Evolutionary conservation across 345 rosid genomes (phyloP).

Genomic region (Geranium brycei): DNA sequence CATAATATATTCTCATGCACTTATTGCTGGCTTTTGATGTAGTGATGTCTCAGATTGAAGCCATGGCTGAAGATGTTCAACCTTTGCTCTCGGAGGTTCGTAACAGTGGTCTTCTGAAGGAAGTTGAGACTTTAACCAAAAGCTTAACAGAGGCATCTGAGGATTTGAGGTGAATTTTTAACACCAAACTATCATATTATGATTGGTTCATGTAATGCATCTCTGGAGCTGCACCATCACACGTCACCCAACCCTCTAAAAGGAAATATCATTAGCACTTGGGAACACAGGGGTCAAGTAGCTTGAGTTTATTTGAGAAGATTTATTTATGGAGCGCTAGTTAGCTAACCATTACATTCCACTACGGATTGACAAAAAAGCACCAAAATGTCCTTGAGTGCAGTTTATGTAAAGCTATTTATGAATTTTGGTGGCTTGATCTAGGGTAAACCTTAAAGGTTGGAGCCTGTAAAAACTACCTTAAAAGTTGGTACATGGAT

Average conservation of each 20-base stretch:
- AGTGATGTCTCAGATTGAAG: conserved; percentile 85
- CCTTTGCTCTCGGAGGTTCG: conserved; percentile 87
- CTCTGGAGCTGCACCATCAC: background rate
- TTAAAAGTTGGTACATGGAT: too few species aligned
- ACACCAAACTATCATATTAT: background rate
- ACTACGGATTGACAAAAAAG: too few species aligned
- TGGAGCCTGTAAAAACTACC: too few species aligned
- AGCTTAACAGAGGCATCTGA: conserved; percentile 79
- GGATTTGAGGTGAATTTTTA: conserved; percentile 56
- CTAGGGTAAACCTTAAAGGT: too few species aligned
- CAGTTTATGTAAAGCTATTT: too few species aligned
- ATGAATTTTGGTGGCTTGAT: too few species aligned
- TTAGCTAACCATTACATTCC: too few species aligned
- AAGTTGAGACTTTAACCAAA: conserved; percentile 70
- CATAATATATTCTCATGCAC: conserved; percentile 27
- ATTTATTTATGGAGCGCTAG: too few species aligned
- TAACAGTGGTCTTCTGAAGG: conserved; percentile 76
- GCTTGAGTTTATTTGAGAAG: too few species aligned
- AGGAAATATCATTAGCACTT: background rate
- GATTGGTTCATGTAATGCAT: background rate
- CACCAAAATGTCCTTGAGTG: too few species aligned
- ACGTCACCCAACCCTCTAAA: too few species aligned
- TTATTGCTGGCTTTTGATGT: conserved; percentile 39
- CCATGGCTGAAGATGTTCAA: conserved; percentile 93
- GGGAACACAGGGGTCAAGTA: too few species aligned